phyloP scores from a whole-genome alignment of 495 filamentous ascomycete species.

The Penicillium flavigenum region DNA sequence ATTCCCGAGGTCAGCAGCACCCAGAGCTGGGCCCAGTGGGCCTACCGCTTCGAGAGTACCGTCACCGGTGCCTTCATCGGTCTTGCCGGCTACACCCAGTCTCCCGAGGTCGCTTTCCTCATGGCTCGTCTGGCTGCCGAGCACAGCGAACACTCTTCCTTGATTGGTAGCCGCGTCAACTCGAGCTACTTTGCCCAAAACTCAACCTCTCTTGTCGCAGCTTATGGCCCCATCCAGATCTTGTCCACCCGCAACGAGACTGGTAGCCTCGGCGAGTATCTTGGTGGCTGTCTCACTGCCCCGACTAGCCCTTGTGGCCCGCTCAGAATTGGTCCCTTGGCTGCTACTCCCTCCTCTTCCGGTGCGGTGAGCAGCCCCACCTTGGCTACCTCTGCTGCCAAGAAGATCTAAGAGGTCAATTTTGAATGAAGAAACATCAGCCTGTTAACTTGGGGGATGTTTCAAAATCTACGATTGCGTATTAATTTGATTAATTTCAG shows the following conservation, averaged over 20 bases:
- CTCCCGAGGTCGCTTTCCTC: conserved; percentile 38
- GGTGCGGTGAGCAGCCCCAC: neutral
- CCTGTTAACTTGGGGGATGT: neutral
- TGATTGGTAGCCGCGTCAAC: conserved; percentile 28
- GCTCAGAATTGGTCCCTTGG: conserved; percentile 28
- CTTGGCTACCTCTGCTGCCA: neutral
- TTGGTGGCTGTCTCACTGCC: conserved; percentile 28
- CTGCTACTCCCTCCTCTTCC: conserved; percentile 19
- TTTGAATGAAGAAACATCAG: neutral
- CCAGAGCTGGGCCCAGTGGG: conserved; percentile 22
- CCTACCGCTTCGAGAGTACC: conserved; percentile 26
- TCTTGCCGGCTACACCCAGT: conserved; percentile 33
- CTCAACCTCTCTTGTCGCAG: conserved; percentile 24
- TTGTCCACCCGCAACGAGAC: conserved; percentile 24
- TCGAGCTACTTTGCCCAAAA: conserved; percentile 28
- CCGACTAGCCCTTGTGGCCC: conserved; percentile 26
- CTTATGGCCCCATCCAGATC: conserved; percentile 30
- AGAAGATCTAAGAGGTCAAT: neutral
- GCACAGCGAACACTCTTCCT: conserved; percentile 29
- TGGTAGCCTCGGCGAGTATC: conserved; percentile 32
- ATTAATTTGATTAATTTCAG: neutral
- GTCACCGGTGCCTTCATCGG: conserved; percentile 34
- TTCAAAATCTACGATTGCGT: neutral
- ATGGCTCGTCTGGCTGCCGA: conserved; percentile 34
- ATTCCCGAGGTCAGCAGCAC: conserved; percentile 22